These are phyloP conservation scores for Sicyos edulis DNA, from an alignment of 306 rosid species.

Conservation along the genomic window DNA sequence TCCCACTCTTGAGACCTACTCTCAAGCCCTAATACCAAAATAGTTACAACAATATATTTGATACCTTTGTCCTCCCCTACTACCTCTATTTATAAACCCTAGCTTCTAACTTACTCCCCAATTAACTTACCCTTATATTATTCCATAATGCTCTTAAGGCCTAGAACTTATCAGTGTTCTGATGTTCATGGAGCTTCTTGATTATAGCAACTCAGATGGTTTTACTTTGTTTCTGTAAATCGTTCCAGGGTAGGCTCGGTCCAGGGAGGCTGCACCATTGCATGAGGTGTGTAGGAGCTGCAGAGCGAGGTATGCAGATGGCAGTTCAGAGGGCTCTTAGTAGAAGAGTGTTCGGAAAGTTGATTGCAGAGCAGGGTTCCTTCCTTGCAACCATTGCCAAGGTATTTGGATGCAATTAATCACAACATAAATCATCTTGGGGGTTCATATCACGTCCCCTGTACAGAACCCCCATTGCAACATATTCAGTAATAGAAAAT, in stretches of 20 bases:
- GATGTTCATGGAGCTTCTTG: neutral
- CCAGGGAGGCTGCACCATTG: conserved; percentile 99
- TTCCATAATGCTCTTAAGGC: too few species aligned
- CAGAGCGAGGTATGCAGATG: conserved; percentile 81
- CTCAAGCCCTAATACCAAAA: too few species aligned
- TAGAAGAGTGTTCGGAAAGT: conserved; percentile 74
- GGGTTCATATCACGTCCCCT: neutral
- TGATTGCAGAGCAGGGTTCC: conserved; percentile 90
- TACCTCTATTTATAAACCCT: too few species aligned
- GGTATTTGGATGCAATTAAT: conserved; percentile 33
- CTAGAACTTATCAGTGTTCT: too few species aligned
- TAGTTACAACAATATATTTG: too few species aligned
- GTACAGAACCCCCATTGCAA: neutral
- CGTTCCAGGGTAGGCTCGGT: conserved; percentile 83
- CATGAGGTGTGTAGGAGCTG: conserved; percentile 91
- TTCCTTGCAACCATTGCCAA: conserved; percentile 73
- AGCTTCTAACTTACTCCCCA: too few species aligned
- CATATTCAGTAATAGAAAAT: neutral
- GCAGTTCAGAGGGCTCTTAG: conserved; percentile 81
- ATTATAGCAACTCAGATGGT: neutral
- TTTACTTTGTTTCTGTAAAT: conserved; percentile 8
- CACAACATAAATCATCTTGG: neutral
- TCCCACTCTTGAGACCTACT: too few species aligned
- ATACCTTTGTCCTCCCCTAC: too few species aligned
- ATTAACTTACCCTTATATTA: too few species aligned